These are phyloP conservation scores for Hapsidospora chrysogenum DNA, from an alignment of 495 filamentous ascomycete genomes.

Conservation along the genomic window DNA sequence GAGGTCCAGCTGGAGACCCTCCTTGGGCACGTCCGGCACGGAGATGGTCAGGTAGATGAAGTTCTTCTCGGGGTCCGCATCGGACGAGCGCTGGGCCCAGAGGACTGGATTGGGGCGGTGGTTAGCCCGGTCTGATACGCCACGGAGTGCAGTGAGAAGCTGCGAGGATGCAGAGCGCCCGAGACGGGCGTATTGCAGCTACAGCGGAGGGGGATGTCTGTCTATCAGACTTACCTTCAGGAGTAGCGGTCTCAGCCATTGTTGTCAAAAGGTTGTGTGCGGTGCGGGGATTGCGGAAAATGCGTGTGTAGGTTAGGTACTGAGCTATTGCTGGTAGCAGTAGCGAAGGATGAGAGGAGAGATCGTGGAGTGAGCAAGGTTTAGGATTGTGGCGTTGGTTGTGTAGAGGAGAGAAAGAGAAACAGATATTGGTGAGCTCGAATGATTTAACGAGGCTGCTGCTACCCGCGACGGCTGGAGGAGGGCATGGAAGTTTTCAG, in stretches of 20 bases:
- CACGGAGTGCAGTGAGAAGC: background rate
- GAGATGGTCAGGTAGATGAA: slow-evolving; percentile 82
- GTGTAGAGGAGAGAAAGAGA: too few relatives aligned
- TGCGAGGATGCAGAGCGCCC: background rate
- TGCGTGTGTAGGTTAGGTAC: too few relatives aligned
- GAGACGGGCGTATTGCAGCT: background rate
- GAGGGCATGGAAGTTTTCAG: slow-evolving; percentile 16
- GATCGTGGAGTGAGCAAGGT: slow-evolving; percentile 1
- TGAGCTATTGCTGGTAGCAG: too few relatives aligned
- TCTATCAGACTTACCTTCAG: slow-evolving; percentile 15
- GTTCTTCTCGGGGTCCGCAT: slow-evolving; percentile 65
- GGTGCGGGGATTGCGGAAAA: slow-evolving; percentile 1
- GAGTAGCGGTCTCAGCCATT: slow-evolving; percentile 15
- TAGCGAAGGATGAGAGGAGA: too few relatives aligned
- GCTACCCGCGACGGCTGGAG: slow-evolving; percentile 7
- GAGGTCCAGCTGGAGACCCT: slow-evolving; percentile 60
- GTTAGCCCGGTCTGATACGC: background rate
- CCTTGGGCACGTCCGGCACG: slow-evolving; percentile 57
- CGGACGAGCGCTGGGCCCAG: slow-evolving; percentile 94
- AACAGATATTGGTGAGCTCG: too few relatives aligned
- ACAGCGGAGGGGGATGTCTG: background rate
- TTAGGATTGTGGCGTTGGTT: background rate
- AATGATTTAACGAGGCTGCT: background rate
- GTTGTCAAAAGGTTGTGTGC: too few relatives aligned
- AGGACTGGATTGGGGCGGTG: slow-evolving; percentile 39